A percentile compares a stretch with the other conserved stretches of the same genome.
Evolutionary conservation across 2,329 filamentous ascomycete genomes (phyloP).

Genomic region (Cladosporium sp.): DNA sequence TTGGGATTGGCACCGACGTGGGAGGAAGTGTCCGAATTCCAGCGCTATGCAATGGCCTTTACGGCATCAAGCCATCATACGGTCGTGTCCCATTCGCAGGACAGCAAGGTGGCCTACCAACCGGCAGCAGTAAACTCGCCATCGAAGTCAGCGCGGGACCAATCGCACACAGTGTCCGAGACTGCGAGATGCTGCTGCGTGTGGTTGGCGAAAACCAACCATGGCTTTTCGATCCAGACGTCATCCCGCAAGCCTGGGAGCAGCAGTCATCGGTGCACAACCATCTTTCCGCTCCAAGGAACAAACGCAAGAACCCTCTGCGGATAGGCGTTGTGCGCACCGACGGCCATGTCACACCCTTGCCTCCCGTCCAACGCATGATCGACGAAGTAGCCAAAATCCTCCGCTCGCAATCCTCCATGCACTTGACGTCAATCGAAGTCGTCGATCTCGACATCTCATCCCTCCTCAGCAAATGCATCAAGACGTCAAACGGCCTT

Average conservation of each 20-base stretch:
- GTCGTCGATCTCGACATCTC: slow-evolving; percentile 55
- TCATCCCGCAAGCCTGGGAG: slow-evolving; percentile 37
- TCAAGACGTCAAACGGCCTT: slow-evolving; percentile 53
- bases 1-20: slow-evolving; percentile 53
- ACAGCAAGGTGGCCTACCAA: slow-evolving; percentile 44
- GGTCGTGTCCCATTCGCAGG: slow-evolving; percentile 49
- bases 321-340: slow-evolving; percentile 46
- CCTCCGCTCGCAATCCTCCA: slow-evolving; percentile 30
- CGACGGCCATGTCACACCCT: slow-evolving; percentile 48
- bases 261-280: slow-evolving; percentile 20
- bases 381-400: slow-evolving; percentile 42
- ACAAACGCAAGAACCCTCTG: slow-evolving; percentile 26
- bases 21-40: slow-evolving; percentile 52
- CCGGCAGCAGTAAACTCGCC: slow-evolving; percentile 44
- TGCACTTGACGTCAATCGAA: slow-evolving; percentile 41
- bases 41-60: slow-evolving; percentile 46
- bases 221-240: slow-evolving; percentile 46
- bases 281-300: slow-evolving; percentile 15
- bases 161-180: slow-evolving; percentile 44
- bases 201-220: slow-evolving; percentile 49
- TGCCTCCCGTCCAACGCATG: slow-evolving; percentile 46
- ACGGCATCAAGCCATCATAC: slow-evolving; percentile 43
- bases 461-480: slow-evolving; percentile 48
- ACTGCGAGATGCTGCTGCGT: slow-evolving; percentile 51
- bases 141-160: slow-evolving; percentile 44